Conservation (phyloP, 2,329 filamentous ascomycete genomes). For the Ophiostoma tasmaniense region DNA sequence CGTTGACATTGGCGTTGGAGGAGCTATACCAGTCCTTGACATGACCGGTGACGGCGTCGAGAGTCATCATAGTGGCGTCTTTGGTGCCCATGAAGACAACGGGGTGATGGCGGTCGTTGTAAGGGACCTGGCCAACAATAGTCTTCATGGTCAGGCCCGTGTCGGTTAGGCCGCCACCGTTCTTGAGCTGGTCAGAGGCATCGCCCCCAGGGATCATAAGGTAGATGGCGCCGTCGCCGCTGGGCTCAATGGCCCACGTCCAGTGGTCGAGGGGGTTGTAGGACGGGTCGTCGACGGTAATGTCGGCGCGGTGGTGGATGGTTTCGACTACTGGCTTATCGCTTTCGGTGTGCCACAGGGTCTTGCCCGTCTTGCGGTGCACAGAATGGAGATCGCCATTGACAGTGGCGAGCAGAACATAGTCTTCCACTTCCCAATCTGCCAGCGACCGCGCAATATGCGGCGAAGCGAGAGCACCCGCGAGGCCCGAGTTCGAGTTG, state of each 20-base stretch:
- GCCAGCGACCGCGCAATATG: slow-evolving; percentile 92
- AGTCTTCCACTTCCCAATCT: slow-evolving; percentile 99
- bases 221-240: slow-evolving; percentile 76
- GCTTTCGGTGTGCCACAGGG: slow-evolving; percentile 77
- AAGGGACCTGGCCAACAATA: slow-evolving; percentile 73
- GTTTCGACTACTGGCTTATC: slow-evolving; percentile 88
- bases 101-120: slow-evolving; percentile 62
- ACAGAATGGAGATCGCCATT: slow-evolving; percentile 91
- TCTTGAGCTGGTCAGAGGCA: neutral
- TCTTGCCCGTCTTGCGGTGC: slow-evolving; percentile 75
- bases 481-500: neutral
- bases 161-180: slow-evolving; percentile 43
- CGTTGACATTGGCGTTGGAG: slow-evolving; percentile 47
- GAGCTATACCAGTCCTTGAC: slow-evolving; percentile 80
- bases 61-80: slow-evolving; percentile 77
- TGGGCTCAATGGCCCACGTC: slow-evolving; percentile 92
- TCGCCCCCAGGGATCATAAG: slow-evolving; percentile 65
- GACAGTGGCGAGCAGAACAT: slow-evolving; percentile 99
- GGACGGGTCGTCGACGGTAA: slow-evolving; percentile 50
- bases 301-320: slow-evolving; percentile 65
- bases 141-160: slow-evolving; percentile 73
- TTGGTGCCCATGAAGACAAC: slow-evolving; percentile 89
- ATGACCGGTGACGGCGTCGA: slow-evolving; percentile 77
- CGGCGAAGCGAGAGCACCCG: slow-evolving; percentile 59
- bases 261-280: slow-evolving; percentile 69